Evolutionary conservation across 1,284 basidiomycete genomes (phyloP), one percentile per base, ranked within the genome.

Genomic region (Waitea zeae): DNA sequence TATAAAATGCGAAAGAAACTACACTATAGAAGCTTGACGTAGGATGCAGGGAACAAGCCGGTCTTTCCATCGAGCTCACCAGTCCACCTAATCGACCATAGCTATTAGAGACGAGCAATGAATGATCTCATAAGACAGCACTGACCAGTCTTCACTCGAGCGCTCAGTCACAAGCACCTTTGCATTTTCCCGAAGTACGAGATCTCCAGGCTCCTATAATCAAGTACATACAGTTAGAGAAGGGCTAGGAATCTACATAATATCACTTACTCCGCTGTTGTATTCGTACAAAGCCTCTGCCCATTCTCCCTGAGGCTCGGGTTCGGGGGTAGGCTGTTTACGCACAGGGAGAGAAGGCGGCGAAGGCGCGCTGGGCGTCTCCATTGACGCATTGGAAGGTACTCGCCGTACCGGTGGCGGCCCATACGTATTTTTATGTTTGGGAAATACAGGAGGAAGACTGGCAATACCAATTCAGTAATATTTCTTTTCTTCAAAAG

Each of bases 281-380:
- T 80, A 84, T 41, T 80, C 78, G 47, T 84, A 84, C 50, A 82
- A 42, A 3, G 62, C 79, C 45, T 83, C 73, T 9, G 68, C 80
- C 79, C 79, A 83, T 41, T 80, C 76, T 7, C 75, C 79, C 20
- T 57, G 48, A 9, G 48, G 51, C 38, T 58, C 57, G 37, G 65
- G 59, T 24, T 59, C 51, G 41, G 60, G 49, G 2, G 49, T 44
- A 12, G 40, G 36, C 3, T 45, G 39, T 17, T 44, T 43, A 12
- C 38, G 44, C 24, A 44, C 39, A 22, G 51, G 46, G 17, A n/a
- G n/a, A n/a, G 43, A 36, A 4, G 46, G 46, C n/a, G 44, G 41
- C 9, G 24, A 26, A n/a, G 9, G 24, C 24, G 7, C 9, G 24
- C 24, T 26, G 24, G 24, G 24, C 9, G 9, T 26, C 24, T 40